Conservation (phyloP, 495 filamentous ascomycete genomes). For the Neurospora hispaniola region DNA sequence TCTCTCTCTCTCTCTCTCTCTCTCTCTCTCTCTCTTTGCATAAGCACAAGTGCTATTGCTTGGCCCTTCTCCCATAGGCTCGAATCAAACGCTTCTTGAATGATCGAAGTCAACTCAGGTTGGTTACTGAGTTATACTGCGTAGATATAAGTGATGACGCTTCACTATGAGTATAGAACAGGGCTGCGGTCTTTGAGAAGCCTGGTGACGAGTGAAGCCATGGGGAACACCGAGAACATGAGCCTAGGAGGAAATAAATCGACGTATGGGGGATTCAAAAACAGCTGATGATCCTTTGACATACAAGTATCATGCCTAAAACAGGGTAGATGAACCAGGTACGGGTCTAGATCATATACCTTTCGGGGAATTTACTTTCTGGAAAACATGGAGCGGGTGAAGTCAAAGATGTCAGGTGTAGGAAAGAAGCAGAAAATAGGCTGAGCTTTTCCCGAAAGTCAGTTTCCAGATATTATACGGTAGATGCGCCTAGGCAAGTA, state of each 20-base stretch:
- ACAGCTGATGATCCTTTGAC: not conserved
- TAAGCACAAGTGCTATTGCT: not conserved
- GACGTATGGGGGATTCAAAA: not conserved
- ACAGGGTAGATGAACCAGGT: not conserved
- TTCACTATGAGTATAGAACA: not conserved
- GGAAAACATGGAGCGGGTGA: no score
- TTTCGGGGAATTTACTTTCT: no score
- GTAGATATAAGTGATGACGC: not conserved
- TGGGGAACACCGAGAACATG: not conserved
- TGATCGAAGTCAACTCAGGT: not conserved
- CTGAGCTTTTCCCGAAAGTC: no score
- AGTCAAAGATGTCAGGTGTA: no score
- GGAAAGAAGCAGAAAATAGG: no score
- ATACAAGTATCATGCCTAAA: not conserved
- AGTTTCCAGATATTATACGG: no score
- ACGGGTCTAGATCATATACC: not conserved
- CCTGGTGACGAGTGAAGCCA: not conserved
- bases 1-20: not conserved
- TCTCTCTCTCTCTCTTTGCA: not conserved
- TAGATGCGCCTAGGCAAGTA: not conserved
- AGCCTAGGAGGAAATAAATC: not conserved
- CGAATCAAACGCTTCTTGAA: no score
- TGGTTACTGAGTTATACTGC: not conserved
- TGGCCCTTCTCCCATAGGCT: not conserved
- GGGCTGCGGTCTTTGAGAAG: not conserved